Evolutionary conservation across 441 rosid genomes (phyloP), one percentile per base, ranked within the genome.

Genomic region (Arabidopsis hybrid): DNA sequence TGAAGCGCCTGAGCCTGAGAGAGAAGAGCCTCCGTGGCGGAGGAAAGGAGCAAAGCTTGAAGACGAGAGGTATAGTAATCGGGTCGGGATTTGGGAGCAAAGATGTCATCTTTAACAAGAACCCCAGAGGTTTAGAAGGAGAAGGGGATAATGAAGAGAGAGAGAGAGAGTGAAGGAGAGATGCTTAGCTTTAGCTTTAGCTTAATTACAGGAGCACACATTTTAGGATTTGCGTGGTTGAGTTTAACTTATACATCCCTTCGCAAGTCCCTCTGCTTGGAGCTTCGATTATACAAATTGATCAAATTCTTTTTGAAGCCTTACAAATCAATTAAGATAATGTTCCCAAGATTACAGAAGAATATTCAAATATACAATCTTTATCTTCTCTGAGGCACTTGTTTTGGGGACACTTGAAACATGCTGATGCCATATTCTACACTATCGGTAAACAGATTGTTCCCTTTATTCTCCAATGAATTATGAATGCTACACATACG

Each of bases 31-130:
- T 74, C 75, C 71, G 58, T 68, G 31, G 88, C 14, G 67, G 71
- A 21, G 90, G 78, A 55, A 76, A 45, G 49, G 91, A 78, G 60
- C 60, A 61, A 65, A 86, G 82, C 14, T 84, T 82, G 84, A 84
- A 80, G 71, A 80, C 40, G 61, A 76, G 80, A 34, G 88, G 85
- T 46, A 29, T 38, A 1, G 81, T 73, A 34, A 65, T 74, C 45
- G 81, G 53, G 65, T 82, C 82, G 35, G 75, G 78, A 12, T 63
- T 62, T 12, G 87, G 76, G 66, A 78, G 83, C 32, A 85, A 78
- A 45, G 88, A 80, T 64, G 91, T 76, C 96, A 89, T 88, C 57
- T 36, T 70, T 58, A 32, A 14, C 60, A 40, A 46, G 78, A 65
- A 58, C n/a, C 61, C 62, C 50, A 36, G 72, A 46, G 78, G 67